Conservation (phyloP, 768 basidiomycete genomes). For the Hirschioporus abietinus region DNA sequence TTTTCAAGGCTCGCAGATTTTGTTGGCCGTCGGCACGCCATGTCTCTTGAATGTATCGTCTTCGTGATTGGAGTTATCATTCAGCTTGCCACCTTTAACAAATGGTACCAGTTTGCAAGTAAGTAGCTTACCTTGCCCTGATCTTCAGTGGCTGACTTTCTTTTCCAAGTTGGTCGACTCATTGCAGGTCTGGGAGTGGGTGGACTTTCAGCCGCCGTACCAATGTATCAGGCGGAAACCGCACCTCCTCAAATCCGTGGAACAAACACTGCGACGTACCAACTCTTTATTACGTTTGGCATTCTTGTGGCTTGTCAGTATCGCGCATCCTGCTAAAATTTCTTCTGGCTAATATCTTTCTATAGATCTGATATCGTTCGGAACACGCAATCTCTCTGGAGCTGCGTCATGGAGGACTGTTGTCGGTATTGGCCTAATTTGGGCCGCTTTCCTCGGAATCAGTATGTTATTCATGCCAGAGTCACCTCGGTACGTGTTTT, state of each 20-base stretch:
- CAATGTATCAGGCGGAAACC: constrained; percentile 70
- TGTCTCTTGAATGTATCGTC: constrained; percentile 52
- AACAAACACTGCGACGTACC: constrained; percentile 56
- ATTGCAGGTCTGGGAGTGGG: constrained; percentile 67
- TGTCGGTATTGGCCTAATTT: constrained; percentile 56
- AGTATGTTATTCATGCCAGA: constrained; percentile 72
- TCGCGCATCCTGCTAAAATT: constrained; percentile 15
- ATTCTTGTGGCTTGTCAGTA: constrained; percentile 55
- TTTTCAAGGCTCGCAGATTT: constrained; percentile 48
- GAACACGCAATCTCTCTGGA: constrained; percentile 43
- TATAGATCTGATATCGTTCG: constrained; percentile 61
- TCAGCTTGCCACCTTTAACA: constrained; percentile 42
- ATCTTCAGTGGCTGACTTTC: not conserved
- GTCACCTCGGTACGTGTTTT: constrained; percentile 39
- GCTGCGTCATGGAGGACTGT: constrained; percentile 58
- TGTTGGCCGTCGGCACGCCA: constrained; percentile 63
- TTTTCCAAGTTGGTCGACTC: constrained; percentile 50
- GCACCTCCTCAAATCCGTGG: constrained; percentile 71
- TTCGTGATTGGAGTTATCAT: constrained; percentile 59
- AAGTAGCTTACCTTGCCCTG: not conserved
- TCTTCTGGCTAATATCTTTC: not conserved
- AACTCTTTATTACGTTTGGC: constrained; percentile 66
- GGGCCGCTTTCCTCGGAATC: constrained; percentile 54
- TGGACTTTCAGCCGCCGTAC: constrained; percentile 60
- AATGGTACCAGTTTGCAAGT: constrained; percentile 58